These are phyloP conservation scores for Ruellia speciosa DNA, from an alignment of 305 asterid genomes.

Conservation along the genomic window DNA sequence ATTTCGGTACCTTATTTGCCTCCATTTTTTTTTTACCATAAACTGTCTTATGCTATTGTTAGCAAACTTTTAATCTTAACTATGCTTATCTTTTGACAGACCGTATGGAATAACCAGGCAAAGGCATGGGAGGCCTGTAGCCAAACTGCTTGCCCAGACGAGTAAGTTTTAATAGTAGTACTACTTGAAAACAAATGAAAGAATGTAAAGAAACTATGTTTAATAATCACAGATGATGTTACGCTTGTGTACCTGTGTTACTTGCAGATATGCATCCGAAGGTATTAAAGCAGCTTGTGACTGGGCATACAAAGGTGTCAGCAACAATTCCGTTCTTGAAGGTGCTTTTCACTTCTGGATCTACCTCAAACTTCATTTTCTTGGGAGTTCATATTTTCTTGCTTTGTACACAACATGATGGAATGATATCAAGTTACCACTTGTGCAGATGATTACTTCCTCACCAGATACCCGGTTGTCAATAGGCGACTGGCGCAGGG, in stretches of 20 bases:
- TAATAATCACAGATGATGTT: no score
- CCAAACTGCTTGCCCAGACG: constrained; percentile 56
- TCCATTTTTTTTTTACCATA: not conserved
- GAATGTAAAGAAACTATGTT: no score
- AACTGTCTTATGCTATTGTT: not conserved
- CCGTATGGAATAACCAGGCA: constrained; percentile 60
- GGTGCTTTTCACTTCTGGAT: constrained; percentile 21
- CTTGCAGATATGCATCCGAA: constrained; percentile 65
- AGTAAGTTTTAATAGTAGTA: constrained; percentile 31
- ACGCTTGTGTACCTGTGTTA: no score
- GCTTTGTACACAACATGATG: no score
- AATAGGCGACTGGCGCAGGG: constrained; percentile 72
- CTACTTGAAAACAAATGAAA: no score
- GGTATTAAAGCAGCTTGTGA: constrained; percentile 82
- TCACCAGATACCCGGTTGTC: constrained; percentile 54
- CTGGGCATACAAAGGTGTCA: constrained; percentile 78
- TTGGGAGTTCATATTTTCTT: not conserved
- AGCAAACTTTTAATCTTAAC: not conserved
- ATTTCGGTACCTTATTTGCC: constrained; percentile 40
- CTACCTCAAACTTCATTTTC: not conserved
- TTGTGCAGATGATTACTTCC: constrained; percentile 66
- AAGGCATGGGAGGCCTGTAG: constrained; percentile 71
- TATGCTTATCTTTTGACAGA: constrained; percentile 27
- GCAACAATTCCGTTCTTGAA: constrained; percentile 50
- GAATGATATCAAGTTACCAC: not conserved